Conservation (phyloP, 2,329 filamentous ascomycete species). For the Escovopsis sp. region DNA sequence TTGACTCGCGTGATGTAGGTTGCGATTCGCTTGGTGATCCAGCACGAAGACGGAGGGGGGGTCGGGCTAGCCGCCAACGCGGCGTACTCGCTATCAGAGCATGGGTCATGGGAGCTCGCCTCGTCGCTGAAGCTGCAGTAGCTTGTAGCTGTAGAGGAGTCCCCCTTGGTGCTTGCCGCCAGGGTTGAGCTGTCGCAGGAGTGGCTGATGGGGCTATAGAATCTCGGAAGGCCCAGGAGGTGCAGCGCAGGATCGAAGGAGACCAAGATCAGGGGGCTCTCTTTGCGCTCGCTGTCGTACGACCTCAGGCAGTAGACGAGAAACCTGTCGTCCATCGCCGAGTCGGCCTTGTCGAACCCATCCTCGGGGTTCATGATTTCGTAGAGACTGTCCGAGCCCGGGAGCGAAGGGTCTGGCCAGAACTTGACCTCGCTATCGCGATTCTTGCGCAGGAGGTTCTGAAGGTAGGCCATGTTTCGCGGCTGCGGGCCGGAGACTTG, state of each 20-base stretch:
- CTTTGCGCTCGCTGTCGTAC: conserved; percentile 3
- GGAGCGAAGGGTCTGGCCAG: conserved; percentile 11
- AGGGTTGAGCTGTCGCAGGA: background rate
- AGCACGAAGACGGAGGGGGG: background rate
- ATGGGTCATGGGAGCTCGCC: no score
- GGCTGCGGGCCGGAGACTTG: conserved; percentile 3
- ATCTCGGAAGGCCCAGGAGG: conserved; percentile 9
- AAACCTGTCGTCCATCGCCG: conserved; percentile 30
- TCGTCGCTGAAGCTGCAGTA: no score
- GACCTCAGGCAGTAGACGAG: conserved; percentile 26
- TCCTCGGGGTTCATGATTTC: conserved; percentile 21
- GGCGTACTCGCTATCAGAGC: no score
- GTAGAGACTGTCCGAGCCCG: conserved; percentile 13
- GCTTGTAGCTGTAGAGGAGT: no score
- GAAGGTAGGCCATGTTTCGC: background rate
- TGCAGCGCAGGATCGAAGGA: conserved; percentile 17
- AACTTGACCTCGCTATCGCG: conserved; percentile 4
- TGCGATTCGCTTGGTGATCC: background rate
- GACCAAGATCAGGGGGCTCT: conserved; percentile 12
- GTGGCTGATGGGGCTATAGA: background rate
- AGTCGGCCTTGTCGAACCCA: conserved; percentile 22
- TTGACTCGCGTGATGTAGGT: background rate
- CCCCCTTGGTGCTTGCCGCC: no score
- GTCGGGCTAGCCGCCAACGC: no score
- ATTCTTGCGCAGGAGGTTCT: background rate